Conservation (phyloP, 2,329 filamentous ascomycete species). For the Thelonectria olida region DNA sequence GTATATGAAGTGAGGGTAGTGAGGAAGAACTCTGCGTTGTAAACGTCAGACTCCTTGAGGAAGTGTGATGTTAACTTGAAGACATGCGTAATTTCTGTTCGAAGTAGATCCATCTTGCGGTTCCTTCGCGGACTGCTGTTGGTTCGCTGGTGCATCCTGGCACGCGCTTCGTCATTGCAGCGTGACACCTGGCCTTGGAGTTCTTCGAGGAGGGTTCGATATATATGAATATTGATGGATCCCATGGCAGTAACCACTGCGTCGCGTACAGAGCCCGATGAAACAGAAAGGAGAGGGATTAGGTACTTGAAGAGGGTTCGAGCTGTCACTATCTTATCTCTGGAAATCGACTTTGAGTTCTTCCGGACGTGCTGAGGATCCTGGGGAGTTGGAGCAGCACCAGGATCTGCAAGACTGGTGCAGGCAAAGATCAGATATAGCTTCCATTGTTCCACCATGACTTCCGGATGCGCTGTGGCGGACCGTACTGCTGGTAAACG, state of each 20-base stretch:
- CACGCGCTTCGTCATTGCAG: constrained; percentile 89
- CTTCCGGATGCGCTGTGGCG: constrained; percentile 80
- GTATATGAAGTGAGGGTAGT: constrained; percentile 89
- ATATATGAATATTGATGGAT: constrained; percentile 94
- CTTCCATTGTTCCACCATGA: constrained; percentile 97
- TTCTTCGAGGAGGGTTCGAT: constrained; percentile 88
- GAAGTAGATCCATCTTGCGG: constrained; percentile 83
- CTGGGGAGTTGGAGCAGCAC: constrained; percentile 61
- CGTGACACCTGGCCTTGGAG: constrained; percentile 85
- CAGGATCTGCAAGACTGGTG: constrained; percentile 88
- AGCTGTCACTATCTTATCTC: constrained; percentile 86
- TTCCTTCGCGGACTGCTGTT: constrained; percentile 85
- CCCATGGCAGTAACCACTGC: constrained; percentile 92
- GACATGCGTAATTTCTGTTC: constrained; percentile 95
- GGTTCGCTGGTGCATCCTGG: constrained; percentile 85
- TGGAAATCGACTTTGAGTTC: constrained; percentile 73
- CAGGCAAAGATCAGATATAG: constrained; percentile 97
- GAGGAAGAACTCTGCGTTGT: constrained; percentile 89
- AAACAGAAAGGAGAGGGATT: constrained; percentile 84
- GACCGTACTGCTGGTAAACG: constrained; percentile 59
- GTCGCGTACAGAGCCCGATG: constrained; percentile 83
- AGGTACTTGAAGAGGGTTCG: constrained; percentile 90
- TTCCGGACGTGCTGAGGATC: constrained; percentile 82
- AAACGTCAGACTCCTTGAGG: constrained; percentile 79
- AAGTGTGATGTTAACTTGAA: constrained; percentile 95